A percentile compares a stretch with the other conserved stretches of the same genome.
Evolutionary conservation across 2,329 filamentous ascomycete species (phyloP).

Genomic region (Dothistroma septosporum): DNA sequence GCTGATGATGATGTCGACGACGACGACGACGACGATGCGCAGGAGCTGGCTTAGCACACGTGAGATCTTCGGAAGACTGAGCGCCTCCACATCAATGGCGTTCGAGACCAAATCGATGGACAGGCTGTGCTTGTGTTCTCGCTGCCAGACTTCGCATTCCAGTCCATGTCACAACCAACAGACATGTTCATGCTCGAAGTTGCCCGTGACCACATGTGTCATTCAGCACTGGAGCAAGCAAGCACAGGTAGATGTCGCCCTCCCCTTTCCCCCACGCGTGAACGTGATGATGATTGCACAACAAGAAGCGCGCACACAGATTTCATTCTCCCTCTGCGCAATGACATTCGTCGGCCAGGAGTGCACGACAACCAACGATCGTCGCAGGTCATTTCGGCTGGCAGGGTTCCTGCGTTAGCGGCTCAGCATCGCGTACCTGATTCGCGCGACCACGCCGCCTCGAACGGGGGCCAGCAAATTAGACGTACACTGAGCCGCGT

Average conservation of each 20-base stretch:
- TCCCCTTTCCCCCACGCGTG: no score
- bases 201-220: background rate
- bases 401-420: background rate
- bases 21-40: background rate
- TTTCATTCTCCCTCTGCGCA: background rate
- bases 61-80: background rate
- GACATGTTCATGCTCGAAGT: background rate
- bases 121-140: slow-evolving; percentile 1
- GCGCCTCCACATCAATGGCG: background rate
- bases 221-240: background rate
- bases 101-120: background rate
- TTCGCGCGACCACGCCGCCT: background rate
- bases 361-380: background rate
- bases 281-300: background rate
- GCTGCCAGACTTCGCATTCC: background rate
- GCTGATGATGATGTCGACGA: no score
- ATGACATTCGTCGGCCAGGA: background rate
- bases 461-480: background rate
- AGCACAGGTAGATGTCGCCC: background rate
- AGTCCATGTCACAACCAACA: background rate
- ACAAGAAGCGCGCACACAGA: background rate
- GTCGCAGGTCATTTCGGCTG: background rate
- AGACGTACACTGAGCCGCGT: background rate
- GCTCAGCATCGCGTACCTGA: background rate
- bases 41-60: background rate